Evolutionary conservation across 2,329 filamentous ascomycete species (phyloP).

Genomic region (Ceratocystis eucalypticola): DNA sequence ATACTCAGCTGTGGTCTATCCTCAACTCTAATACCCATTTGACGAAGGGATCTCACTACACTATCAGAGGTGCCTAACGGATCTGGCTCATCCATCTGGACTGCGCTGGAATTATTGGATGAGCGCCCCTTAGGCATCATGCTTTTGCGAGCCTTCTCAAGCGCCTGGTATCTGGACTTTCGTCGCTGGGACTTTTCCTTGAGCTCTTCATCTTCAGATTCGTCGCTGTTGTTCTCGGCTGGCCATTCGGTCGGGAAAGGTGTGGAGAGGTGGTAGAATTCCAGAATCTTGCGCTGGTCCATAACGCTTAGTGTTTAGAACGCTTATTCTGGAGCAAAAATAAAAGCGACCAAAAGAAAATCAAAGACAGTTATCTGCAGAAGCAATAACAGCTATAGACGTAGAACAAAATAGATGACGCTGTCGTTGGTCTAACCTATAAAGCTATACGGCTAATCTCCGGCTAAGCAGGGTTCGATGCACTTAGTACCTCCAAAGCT

Average conservation of each 20-base stretch:
- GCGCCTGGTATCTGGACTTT: slow-evolving; percentile 70
- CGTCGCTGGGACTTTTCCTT: slow-evolving; percentile 40
- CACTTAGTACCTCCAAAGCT: background rate
- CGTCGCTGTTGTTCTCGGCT: slow-evolving; percentile 58
- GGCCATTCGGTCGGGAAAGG: slow-evolving; percentile 79
- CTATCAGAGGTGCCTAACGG: slow-evolving; percentile 79
- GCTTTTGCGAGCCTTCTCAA: slow-evolving; percentile 60
- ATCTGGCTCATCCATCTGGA: slow-evolving; percentile 85
- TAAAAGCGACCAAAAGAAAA: background rate
- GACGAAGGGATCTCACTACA: slow-evolving; percentile 66
- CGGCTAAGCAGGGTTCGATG: background rate
- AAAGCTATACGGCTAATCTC: slow-evolving; percentile 4
- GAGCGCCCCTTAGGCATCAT: slow-evolving; percentile 35
- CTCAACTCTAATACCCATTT: slow-evolving; percentile 65
- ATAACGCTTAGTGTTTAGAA: slow-evolving; percentile 27
- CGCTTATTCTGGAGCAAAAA: background rate
- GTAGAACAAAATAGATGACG: background rate
- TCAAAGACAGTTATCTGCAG: background rate
- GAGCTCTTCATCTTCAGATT: slow-evolving; percentile 45
- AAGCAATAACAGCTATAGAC: background rate
- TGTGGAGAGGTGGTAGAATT: slow-evolving; percentile 75
- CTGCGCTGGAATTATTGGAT: slow-evolving; percentile 44
- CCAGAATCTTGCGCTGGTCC: slow-evolving; percentile 64
- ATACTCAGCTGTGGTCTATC: slow-evolving; percentile 66
- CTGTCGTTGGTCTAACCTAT: background rate